Base-by-base conservation (phyloP, 225 moss, liverwort and hornwort species). In the Anthoceros angustus region DNA sequence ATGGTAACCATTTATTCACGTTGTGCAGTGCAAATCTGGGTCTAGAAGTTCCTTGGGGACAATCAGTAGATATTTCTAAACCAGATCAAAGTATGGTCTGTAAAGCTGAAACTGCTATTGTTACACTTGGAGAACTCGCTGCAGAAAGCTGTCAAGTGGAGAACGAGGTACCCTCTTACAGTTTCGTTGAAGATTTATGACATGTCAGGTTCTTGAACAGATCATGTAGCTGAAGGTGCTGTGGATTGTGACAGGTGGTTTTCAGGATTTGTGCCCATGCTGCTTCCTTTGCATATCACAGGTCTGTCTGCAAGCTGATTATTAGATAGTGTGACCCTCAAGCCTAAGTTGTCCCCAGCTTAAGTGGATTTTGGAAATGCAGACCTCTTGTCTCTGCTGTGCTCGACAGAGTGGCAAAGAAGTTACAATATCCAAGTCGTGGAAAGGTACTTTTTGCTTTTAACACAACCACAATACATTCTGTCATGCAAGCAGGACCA, bases 201-300 rank as follows among this genome's bases (percentile, higher is more conserved):
- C 15, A 48, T 15, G 40, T 68, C 62, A 46, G 63, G 32, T 68
- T 43, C 39, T 65, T 43, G 5, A 50, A 18, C 5, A 39, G 15
- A 62, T 66, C 9, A 41, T 16, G 63, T 63, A 16, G 45, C 42
- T 69, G 48, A 63, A 49, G 16, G 25, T 41, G 38, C 26, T 67
- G 26, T 65, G 42, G 45, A 46, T 16, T 46, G 45, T 72, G 72
- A 60, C 88, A 95, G 90, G 86, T 82, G 49, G 79, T 89, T 62
- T 98, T 92, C 67, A 87, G 87, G 77, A 69, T 98, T 67, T 92
- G 87, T 83, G 88, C 87, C 62, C 83, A 86, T 78, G 84, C 83
- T 77, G 95, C 86, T 41, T 45, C 80, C 46, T 80, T 82, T 75
- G 72, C 81, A 25, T 75, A 73, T n/a, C 83, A 84, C 48, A 91